Evolutionary conservation across 148 eudicot genomes (phyloP), one percentile per base, ranked within the genome.

Genomic region (Vaccinium myrtillus): DNA sequence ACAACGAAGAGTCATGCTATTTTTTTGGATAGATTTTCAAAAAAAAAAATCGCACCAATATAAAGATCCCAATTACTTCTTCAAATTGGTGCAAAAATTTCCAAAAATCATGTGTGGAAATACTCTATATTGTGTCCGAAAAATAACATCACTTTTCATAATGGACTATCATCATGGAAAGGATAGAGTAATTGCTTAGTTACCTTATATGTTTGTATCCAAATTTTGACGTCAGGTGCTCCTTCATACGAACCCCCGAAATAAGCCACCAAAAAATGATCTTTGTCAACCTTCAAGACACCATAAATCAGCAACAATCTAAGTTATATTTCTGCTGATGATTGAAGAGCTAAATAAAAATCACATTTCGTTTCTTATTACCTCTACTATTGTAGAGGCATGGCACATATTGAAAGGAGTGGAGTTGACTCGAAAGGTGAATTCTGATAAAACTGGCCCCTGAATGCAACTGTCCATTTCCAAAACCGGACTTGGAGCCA

Each of bases 331-430:
- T 27, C 8, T 23, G 19, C n/a, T 43, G 46, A 65, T 12, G 36
- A 48, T 18, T n/a, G n/a, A n/a, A n/a, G n/a, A n/a, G n/a, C n/a
- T 50, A 9, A 21, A 74, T 48, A 23, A 59, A 39, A 81, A 18
- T 77, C 18, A 8, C 30, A 13, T 4, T 74, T 56, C 39, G 2
- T 27, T 2, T 25, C 19, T 36, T 25, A 8, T 82, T 79, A 96
- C 99, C 98, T 96, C 98, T 58, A 95, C 97, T 74, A 95, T 94
- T 65, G 98, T 93, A 75, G 99, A 94, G 85, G 99, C 98, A 86
- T 96, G 99, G 77, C 99, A 96, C 81, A 90, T 94, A 21, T 83
- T 88, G 85, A 96, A 96, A 25, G 94, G 91, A 53, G 89, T 88
- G 8, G 95, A 91, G 55, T 94, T 87, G 46, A 86, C 93, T 16